Evolutionary conservation across 306 rosid genomes (phyloP), one percentile per base, ranked within the genome.

Genomic region (Pterocarpus santalinus): DNA sequence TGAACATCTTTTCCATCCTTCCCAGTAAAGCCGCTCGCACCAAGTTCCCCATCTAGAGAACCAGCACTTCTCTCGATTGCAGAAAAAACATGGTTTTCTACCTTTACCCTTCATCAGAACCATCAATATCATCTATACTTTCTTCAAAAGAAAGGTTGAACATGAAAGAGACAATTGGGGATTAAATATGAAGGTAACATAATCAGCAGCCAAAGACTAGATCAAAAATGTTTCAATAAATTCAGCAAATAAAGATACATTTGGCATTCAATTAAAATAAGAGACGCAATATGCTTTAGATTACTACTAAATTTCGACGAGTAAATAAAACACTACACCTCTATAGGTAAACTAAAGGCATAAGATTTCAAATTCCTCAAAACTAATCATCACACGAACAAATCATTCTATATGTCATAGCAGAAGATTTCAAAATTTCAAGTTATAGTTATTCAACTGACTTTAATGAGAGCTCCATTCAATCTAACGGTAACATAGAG

Each of bases 11-110:
- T 91, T 39, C 88, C 97, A 22, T 95, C 92, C 89, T 91, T 93
- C 77, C 79, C 87, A 63, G 91, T 80, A 85, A 94, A 94, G 71
- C 98, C 97, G 86, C 98, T 94, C 75, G 97, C 98, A 77, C 93
- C 89, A 85, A 94, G 94, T 75, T 94, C 98, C 85, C 87, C 91
- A 85, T 94, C 98, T 69, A 94, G 87, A 86, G 62, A 88, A 86
- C 89, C 92, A 80, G 83, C 76, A 57, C 85, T 83, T 86, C 88
- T 90, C 39, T 90, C 85, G 80, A 94, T 89, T 65, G 78, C 76
- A 76, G 92, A 88, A 83, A 22, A 94, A 89, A 58, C 87, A 80
- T 60, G 90, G 94, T 76, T 89, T 88, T 43, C 87, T 92, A 76
- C 75, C 82, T 69, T 85, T 97, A 35, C 73, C 82, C 87, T 36